Percentiles rank a stretch among this genome's conserved stretches.
phyloP scores from a whole-genome alignment of 23 red algal genomes.

The Chondrus crispus region DNA sequence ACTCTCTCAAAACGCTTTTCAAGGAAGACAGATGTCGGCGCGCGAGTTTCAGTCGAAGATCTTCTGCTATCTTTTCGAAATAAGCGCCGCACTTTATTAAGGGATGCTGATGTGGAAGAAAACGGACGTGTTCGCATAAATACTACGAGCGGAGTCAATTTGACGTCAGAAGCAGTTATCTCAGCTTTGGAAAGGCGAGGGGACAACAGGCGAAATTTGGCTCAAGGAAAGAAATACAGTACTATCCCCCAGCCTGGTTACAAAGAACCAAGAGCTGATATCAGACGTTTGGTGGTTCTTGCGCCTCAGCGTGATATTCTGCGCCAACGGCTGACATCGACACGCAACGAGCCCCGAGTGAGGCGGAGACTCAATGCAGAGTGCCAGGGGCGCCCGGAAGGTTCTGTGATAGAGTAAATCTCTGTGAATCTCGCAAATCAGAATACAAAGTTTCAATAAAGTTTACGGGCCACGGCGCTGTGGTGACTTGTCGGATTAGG shows the following conservation, averaged over 20 bases:
- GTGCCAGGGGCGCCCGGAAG: no score
- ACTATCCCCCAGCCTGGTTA: not conserved
- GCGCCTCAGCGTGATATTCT: no score
- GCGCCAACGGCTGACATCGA: no score
- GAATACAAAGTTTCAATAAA: no score
- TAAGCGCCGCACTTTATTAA: not conserved
- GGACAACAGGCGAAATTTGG: no score
- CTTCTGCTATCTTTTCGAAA: not conserved
- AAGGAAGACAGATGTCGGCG: not conserved
- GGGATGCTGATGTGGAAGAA: not conserved
- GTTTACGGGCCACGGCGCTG: no score
- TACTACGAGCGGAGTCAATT: not conserved
- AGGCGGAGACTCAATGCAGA: no score
- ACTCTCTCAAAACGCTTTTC: not conserved
- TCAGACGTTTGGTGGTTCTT: not conserved
- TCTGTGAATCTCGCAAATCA: no score
- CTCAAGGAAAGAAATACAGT: no score
- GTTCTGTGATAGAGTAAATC: no score
- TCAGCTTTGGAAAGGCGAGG: not conserved
- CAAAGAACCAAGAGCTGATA: not conserved
- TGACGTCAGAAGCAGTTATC: not conserved
- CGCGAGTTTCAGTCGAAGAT: not conserved
- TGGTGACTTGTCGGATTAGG: no score
- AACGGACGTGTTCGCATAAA: not conserved
- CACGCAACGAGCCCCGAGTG: no score